Evolutionary conservation across 495 filamentous ascomycete genomes (phyloP).

Genomic region (Neurospora intermedia): DNA sequence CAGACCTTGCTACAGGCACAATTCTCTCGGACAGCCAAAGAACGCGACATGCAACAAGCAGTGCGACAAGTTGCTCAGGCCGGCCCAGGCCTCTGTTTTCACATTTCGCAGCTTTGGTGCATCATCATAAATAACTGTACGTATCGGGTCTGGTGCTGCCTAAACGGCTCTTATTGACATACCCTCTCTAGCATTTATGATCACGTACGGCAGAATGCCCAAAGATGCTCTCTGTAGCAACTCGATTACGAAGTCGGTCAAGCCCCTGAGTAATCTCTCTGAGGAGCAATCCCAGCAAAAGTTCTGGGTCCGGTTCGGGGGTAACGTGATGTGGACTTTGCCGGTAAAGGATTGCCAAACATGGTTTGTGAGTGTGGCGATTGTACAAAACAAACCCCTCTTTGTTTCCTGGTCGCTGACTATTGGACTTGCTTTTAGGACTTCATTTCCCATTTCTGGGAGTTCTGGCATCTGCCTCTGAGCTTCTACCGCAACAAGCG

Average conservation of each 20-base stretch:
- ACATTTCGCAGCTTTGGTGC: conserved; percentile 31
- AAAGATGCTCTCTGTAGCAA: conserved; percentile 9
- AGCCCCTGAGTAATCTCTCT: not conserved
- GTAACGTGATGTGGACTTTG: conserved; percentile 8
- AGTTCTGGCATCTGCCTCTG: conserved; percentile 22
- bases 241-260: conserved; percentile 3
- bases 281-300: not conserved
- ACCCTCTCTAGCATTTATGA: conserved; percentile 11
- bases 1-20: conserved; percentile 27
- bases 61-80: conserved; percentile 20
- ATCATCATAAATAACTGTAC: conserved; percentile 26
- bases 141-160: not conserved
- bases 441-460: conserved; percentile 26
- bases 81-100: conserved; percentile 23
- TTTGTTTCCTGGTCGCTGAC: not conserved
- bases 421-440: conserved; percentile 2
- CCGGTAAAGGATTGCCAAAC: conserved; percentile 20
- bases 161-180: not conserved
- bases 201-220: conserved; percentile 18
- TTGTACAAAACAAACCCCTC: not conserved
- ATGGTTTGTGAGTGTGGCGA: conserved; percentile 26
- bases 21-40: conserved; percentile 16
- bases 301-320: conserved; percentile 3
- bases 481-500: conserved; percentile 14
- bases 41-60: conserved; percentile 31